A percentile compares a stretch with the other conserved stretches of the same genome.
phyloP scores from a whole-genome alignment of 1,284 basidiomycete genomes.

The Wolfiporia cocos region DNA sequence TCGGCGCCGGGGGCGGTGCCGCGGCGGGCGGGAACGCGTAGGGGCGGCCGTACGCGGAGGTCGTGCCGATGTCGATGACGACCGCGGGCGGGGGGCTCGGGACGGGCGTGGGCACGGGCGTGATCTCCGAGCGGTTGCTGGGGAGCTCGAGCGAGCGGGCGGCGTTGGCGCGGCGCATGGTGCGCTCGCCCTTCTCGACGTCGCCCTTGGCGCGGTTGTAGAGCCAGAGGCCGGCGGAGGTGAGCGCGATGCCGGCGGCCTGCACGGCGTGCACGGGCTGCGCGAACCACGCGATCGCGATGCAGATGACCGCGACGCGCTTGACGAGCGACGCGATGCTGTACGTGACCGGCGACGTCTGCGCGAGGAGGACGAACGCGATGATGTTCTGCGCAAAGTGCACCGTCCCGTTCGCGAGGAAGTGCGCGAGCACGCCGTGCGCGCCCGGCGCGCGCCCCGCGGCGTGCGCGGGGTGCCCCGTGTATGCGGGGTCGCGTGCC shows the following conservation, averaged over 20 bases:
- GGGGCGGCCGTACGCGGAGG: conserved; percentile 19
- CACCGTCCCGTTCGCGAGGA: conserved; percentile 90
- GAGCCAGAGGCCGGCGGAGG: conserved; percentile 90
- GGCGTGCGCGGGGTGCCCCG: conserved; percentile 41
- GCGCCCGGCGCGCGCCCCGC: conserved; percentile 36
- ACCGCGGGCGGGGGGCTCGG: conserved; percentile 9
- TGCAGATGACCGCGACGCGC: conserved; percentile 95
- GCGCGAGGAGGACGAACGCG: conserved; percentile 92
- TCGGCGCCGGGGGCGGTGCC: conserved; percentile 12
- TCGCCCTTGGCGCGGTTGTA: conserved; percentile 94
- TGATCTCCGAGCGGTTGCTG: conserved; percentile 43
- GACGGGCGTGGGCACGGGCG: conserved; percentile 7
- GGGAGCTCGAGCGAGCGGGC: conserved; percentile 70
- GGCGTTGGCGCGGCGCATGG: conserved; percentile 80
- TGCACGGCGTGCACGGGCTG: conserved; percentile 85
- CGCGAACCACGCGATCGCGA: conserved; percentile 96
- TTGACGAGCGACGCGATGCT: conserved; percentile 98
- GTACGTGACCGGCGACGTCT: conserved; percentile 97
- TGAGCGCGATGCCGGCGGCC: conserved; percentile 82
- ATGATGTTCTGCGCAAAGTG: conserved; percentile 98
- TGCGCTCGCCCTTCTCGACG: conserved; percentile 90
- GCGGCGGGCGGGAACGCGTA: conserved; percentile 13
- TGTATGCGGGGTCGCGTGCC: conserved; percentile 32
- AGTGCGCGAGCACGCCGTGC: conserved; percentile 60
- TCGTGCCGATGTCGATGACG: conserved; percentile 11